Base-by-base conservation (phyloP, 371 early-diverging fungal species). In the Saksenaea oblongispora region DNA sequence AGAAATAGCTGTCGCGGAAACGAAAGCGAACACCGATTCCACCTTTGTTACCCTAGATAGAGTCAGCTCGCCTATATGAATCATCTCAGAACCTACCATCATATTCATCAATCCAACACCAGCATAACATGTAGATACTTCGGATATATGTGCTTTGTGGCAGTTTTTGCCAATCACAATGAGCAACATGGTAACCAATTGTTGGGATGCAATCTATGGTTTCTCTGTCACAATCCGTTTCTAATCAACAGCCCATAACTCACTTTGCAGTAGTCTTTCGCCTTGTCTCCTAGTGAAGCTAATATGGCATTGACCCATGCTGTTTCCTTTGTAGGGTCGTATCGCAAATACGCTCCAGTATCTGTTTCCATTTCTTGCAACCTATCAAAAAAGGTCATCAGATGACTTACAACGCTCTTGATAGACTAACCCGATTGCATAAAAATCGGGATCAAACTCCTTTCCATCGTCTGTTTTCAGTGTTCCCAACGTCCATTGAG, bases 301-400 rank as follows among this genome's bases (percentile, higher is more conserved):
- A 89, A 83, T 0, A 96, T 85, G 2, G 87, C 88, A 3, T 84
- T 69, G 2, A 83, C 86, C 98, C 96, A 97, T 15, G 87, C 87
- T 22, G 80, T 82, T 64, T 93, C 93, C 69, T 89, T 92, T 3
- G 86, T 75, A 34, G 84, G 85, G 74, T 93, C 93, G 64, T 85
- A 77, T 26, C 91, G 79, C 24, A 96, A 69, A 63, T 93, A 96
- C 0, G 96, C 96, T 64, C 94, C 94, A 0, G 91, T 88, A 31
- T 85, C 88, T 27, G 91, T 78, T 69, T 96, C 96, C 56, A 96
- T 82, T 71, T 97, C 97, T 71, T 97, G 97, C 51, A 97, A 89
- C 15, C 92, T 91, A 65, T 11, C 10, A n/a, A 44, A 18, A 18
- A 47, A 8, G 14, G 9, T 22, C 9, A 22, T 47, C 51, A 47